Evolutionary conservation across 139 green algal species (phyloP), one percentile per base, ranked within the genome.

Genomic region (Marvania coccoides): DNA sequence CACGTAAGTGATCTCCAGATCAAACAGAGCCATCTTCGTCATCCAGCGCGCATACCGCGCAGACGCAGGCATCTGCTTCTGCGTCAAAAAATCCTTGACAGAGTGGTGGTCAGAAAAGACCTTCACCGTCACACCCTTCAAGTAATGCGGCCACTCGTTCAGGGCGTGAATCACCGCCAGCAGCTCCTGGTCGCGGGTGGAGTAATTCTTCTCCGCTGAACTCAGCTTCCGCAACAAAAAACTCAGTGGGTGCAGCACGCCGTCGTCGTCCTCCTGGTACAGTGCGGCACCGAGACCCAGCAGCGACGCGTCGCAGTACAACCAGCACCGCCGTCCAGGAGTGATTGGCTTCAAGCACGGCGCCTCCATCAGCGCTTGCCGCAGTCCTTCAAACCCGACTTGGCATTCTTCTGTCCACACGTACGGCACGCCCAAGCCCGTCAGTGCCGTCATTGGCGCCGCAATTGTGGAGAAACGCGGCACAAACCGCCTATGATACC

Each of bases 401-500:
- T 77, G 19, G 13, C 56, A 42, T 5, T 29, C 31, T 33, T 48
- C 23, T 6, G 34, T 61, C 53, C 65, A 77, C 12, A 31, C 10
- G 35, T 61, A 84, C 47, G 53, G 57, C 12, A 47, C 26, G 23
- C 65, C 51, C n/a, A 70, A 67, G 5, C 61, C 58, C 4, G 61
- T 58, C 7, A 86, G 56, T 2, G 62, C 30, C 24, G 55, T 66
- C 28, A 84, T 61, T 1, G 79, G 79, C 30, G 57, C 51, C 4
- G 58, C 71, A 19, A 85, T 68, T 26, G 37, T 15, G 6, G 67
- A 39, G 36, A 73, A 87, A 9, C 56, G 19, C 3, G 61, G 26
- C 12, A 87, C 64, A 53, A 80, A 83, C 9, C 63, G 47, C 1
- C 78, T 35, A 46, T 77, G 87, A 45, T 71, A 88, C 13, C 74